Conservation (phyloP, 768 basidiomycete genomes). For the Pulveroboletus sp. region DNA sequence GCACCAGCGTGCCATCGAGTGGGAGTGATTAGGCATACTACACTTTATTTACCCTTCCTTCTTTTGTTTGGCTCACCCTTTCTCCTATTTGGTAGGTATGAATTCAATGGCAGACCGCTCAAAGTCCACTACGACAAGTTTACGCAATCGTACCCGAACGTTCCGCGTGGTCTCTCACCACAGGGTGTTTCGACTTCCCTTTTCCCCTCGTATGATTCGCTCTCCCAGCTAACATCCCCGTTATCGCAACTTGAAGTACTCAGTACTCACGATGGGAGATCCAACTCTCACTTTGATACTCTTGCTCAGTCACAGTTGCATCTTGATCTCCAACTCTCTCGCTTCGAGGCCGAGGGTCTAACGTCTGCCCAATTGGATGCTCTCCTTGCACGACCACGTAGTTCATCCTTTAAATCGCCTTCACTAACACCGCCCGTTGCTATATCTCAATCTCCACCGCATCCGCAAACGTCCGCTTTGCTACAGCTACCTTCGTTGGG, state of each 20-base stretch:
- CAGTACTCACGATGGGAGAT: constrained; percentile 21
- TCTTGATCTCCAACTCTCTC: constrained; percentile 24
- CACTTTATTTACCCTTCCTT: not conserved
- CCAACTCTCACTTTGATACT: constrained; percentile 20
- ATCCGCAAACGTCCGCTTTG: constrained; percentile 12
- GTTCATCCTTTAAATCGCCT: constrained; percentile 24
- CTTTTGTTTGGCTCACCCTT: constrained; percentile 1
- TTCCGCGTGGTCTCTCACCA: constrained; percentile 21
- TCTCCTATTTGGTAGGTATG: constrained; percentile 50
- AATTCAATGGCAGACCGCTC: constrained; percentile 79
- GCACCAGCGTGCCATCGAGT: not conserved
- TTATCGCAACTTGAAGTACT: constrained; percentile 23
- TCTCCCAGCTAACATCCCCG: constrained; percentile 19
- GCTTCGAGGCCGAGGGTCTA: constrained; percentile 24
- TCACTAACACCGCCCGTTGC: constrained; percentile 14
- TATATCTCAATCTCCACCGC: constrained; percentile 21
- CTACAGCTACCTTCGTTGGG: constrained; percentile 17
- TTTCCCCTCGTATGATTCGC: constrained; percentile 19
- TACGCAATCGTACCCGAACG: constrained; percentile 36
- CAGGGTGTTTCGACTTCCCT: constrained; percentile 13
- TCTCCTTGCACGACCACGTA: constrained; percentile 19
- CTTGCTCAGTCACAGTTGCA: constrained; percentile 22
- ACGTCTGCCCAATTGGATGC: constrained; percentile 27
- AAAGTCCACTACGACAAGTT: constrained; percentile 93
- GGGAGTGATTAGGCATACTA: not conserved